Base-by-base conservation (phyloP, 768 basidiomycete genomes). In the Leccinum ochraceum region DNA sequence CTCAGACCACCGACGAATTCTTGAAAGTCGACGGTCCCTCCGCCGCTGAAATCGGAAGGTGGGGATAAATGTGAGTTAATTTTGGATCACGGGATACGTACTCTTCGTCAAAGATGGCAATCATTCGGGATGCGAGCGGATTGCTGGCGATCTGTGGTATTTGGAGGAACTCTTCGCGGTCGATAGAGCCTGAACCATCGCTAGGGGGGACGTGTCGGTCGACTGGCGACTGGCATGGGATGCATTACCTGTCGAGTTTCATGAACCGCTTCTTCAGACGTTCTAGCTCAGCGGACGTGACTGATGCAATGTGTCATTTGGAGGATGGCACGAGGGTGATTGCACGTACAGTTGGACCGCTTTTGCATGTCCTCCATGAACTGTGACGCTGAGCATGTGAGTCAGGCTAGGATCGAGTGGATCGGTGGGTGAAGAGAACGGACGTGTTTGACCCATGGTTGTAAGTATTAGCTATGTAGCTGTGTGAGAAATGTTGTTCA, bases 101-200 rank as follows among this genome's bases (percentile, higher is more conserved):
- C 96, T 98, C 95, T 77, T 98, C 94, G 71, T 99, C 97, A 70
- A 99, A 99, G 71, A 99, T 98, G 55, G 97, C 97, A 70, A 99
- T 98, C 95, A 99, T 94, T 60, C 97, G 86, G 57, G 90, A 91
- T 56, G 97, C 94, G 53, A 99, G 80, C 0, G 97, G 97, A 75
- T 98, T 99, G 59, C 93, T 95, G 22, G 96, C 96, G 69, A 98
- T 98, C 80, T 96, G 94, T 0, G 97, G 97, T 82, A 99, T 97
- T 80, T 95, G 94, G 62, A 98, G 79, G 78, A 99, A 99, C 76
- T 99, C 97, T 67, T 98, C 97, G 51, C 93, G 90, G 81, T 98
- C 96, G 75, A 99, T 96, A 22, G 95, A 95, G 62, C 97, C 97
- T 32, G 93, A 95, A 54, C 95, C 95, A 77, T 99, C 95, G 69